These are phyloP conservation scores for Bolboschoenoplectus hybrid DNA, from an alignment of 202 grass and related monocot species.

Conservation along the genomic window DNA sequence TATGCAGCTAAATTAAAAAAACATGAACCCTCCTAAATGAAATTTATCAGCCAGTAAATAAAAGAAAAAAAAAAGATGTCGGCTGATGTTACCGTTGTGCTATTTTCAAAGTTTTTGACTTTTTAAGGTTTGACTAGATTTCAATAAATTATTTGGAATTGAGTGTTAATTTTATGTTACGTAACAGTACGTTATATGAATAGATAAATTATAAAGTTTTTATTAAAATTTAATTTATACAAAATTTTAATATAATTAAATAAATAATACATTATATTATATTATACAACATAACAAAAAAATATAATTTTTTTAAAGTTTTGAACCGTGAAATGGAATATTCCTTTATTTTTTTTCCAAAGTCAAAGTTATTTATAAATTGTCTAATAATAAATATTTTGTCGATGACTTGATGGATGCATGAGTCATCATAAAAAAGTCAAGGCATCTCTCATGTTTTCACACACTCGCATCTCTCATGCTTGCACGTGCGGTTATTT, in stretches of 20 bases:
- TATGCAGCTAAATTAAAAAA: neutral
- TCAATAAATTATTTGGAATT: neutral
- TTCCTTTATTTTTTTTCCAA: neutral
- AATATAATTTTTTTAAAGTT: neutral
- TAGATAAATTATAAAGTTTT: no score
- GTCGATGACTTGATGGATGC: neutral
- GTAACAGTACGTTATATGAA: no score
- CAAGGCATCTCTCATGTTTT: conserved; percentile 21
- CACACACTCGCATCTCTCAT: neutral
- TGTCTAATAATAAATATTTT: neutral
- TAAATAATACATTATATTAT: no score
- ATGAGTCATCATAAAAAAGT: neutral
- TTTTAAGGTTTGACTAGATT: neutral
- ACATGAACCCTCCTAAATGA: neutral
- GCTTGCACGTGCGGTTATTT: neutral
- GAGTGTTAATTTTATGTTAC: no score
- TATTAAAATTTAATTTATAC: no score
- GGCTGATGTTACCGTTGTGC: neutral
- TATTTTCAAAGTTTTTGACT: neutral
- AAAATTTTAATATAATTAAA: no score
- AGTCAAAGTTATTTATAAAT: neutral
- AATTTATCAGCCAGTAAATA: neutral
- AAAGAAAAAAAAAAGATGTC: no score
- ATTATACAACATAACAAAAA: no score
- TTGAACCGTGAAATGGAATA: neutral